Base-by-base conservation (phyloP, 2,329 filamentous ascomycete genomes). In the Diplodia mutila region DNA sequence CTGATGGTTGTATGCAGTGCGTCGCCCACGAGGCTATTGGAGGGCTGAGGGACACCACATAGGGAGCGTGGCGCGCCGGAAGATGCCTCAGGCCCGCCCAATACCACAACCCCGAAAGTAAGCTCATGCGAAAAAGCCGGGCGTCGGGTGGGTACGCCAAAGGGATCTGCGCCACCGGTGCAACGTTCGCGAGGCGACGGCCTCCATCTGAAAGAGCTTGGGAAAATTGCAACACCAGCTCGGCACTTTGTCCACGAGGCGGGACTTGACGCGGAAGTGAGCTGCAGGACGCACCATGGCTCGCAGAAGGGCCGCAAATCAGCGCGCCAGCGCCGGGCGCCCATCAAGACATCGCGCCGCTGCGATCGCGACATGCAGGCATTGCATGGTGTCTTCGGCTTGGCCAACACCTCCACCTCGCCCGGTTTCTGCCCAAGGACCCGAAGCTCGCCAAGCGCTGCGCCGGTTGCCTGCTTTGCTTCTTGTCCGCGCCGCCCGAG, bases 361-460 rank as follows among this genome's bases (percentile, higher is more conserved):
- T 57, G 39, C 65, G 52, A 67, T 67, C 57, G 65, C 65, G 65
- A 67, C 65, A 67, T 67, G 37, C 65, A 63, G 57, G 65, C 65
- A 67, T 67, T 39, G 18, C 46, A 48, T 67, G 49, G 29, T 67
- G 55, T 39, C 49, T 54, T 59, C 42, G 42, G 29, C 65, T 67
- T 42, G 55, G 65, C 52, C 39, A 57, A 12, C 42, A 32, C 16
- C 37, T 27, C n/a, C 8, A 23, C 27, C 12, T 1, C 8, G 27
- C 29, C 18, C 23, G 9, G 8, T 49, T 57, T 49, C 39, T 34
- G 23, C n/a, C 46, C 42, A 51, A 63, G 59, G 46, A 42, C 48
- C 37, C 39, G 65, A 66, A 52, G 65, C 53, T 61, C 34, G 53
- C 54, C 65, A 66, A 65, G 51, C 4, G 21, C 48, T 16, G n/a